Evolutionary conservation across 768 basidiomycete species (phyloP), one percentile per base, ranked within the genome.

Genomic region (Multifurca ochricompacta): DNA sequence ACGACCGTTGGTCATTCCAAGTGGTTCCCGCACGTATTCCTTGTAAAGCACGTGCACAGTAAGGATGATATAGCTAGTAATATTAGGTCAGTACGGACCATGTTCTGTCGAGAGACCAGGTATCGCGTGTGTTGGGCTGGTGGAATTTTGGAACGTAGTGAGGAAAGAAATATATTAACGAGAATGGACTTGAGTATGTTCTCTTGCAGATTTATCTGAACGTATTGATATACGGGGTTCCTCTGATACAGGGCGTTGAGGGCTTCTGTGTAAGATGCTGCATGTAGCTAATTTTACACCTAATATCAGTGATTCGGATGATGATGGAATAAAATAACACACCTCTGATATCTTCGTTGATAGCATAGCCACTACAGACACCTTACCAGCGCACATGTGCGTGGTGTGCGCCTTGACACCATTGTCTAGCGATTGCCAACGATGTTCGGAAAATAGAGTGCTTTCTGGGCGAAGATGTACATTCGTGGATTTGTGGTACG

Each of bases 191-290:
- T 96, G 59, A 98, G 79, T 5, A 87, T 71, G 69, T 98, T 98
- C 68, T 92, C 88, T 71, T 98, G 95, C 25, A 95, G 75, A 69
- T 98, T 98, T 67, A 97, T 83, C 75, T 89, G 87, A 45, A 90
- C 66, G 59, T 80, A 82, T 70, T 83, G 85, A 66, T 82, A 91
- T 18, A 77, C 68, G 2, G 85, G 79, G 57, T 88, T 70, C 1
- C 71, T 65, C 30, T 66, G 63, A 68, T 77, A 86, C 34, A 73
- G 75, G 2, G 66, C 68, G 55, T 83, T 70, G 23, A 86, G 79
- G 1, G 76, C 74, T 34, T 76, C 69, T 4, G 77, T 73, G 66
- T 91, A 95, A 45, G 85, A 83, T 55, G 80, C 75, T 34, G 81
- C 79, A 64, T 97, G 93, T 48, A 89, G 74, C 92, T 94, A n/a